Evolutionary conservation across 176 grass and related monocot species (phyloP), one percentile per base, ranked within the genome.

Genomic region (Carex parvula): DNA sequence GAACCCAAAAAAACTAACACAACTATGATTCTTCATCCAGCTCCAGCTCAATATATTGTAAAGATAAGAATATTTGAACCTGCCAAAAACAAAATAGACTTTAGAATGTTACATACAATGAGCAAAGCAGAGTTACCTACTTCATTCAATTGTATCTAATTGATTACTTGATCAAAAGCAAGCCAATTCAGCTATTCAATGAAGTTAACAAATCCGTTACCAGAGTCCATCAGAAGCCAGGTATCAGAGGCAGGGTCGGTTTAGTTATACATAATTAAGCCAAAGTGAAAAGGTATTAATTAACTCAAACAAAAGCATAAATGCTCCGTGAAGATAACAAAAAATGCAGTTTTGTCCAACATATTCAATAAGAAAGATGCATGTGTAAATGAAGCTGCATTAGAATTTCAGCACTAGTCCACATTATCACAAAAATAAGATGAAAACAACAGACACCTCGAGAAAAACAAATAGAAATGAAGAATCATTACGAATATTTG

Each of bases 21-120:
- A 6, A 56, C 73, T 18, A 0, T 14, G 17, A 39, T 77, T 32
- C 21, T 29, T 48, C 50, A 42, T 75, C 44, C 70, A 75, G 12
- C 50, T 56, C 50, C 50, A 77, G 50, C 50, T 54, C 15, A 50
- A 30, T 9, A 30, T 17, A 77, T 7, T 56, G 73, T 13, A 75
- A 77, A 77, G 22, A 56, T 77, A 24, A 77, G 73, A 77, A 77
- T 77, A 16, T 16, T 16, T 16, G 50, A 55, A 56, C 73, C 50
- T 56, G 73, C 12, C 24, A 56, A 54, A 56, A 77, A 1, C 1
- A 55, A 8, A 54, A 75, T 3, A 75, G 1, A 55, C 24, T 3
- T 77, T 77, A 54, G 67, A 77, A 77, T 55, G 1, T 1, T 32
- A 75, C 4, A 9, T 39, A 8, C 3, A 37, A 3, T 14, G 33